Percentiles rank a stretch among this genome's conserved stretches.
Evolutionary conservation across 805 yeast genomes (phyloP).

Genomic region (Ogataea trehaloabstinens): DNA sequence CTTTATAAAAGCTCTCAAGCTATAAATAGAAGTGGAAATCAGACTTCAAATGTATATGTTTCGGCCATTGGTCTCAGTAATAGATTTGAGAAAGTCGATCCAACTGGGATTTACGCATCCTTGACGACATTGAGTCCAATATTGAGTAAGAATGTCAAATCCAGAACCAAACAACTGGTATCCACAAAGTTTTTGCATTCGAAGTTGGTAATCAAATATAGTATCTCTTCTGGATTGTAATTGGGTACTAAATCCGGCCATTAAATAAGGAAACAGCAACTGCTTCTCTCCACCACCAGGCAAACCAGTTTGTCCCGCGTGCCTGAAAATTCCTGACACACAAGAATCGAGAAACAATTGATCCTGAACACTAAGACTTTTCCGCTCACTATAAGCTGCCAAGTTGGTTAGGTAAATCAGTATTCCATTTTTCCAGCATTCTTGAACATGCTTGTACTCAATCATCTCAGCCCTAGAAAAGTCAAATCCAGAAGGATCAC

Average conservation of each 20-base stretch:
- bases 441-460: constrained; percentile 10
- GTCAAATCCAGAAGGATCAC: not conserved
- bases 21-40: not conserved
- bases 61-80: not conserved
- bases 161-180: constrained; percentile 4
- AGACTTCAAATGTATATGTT: not conserved
- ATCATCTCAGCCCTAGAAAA: constrained; percentile 4
- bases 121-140: constrained; percentile 2
- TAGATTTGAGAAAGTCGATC: constrained; percentile 6
- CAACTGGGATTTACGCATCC: constrained; percentile 3
- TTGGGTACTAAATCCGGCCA: constrained; percentile 10
- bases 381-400: constrained; percentile 5
- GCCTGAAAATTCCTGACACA: constrained; percentile 9
- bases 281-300: constrained; percentile 9
- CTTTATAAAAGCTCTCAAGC: too few species aligned
- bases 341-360: constrained; percentile 9
- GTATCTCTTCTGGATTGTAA: not conserved
- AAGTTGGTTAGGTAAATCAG: constrained; percentile 7
- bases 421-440: constrained; percentile 9
- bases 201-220: constrained; percentile 4
- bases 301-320: constrained; percentile 2
- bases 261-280: constrained; percentile 8
- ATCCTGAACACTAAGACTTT: not conserved
- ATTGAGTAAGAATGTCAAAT: constrained; percentile 5
- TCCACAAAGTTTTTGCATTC: constrained; percentile 5